Percentiles rank a stretch among this genome's conserved stretches.
phyloP scores from a whole-genome alignment of 2,329 filamentous ascomycete species.

The Corynespora cassiicola region DNA sequence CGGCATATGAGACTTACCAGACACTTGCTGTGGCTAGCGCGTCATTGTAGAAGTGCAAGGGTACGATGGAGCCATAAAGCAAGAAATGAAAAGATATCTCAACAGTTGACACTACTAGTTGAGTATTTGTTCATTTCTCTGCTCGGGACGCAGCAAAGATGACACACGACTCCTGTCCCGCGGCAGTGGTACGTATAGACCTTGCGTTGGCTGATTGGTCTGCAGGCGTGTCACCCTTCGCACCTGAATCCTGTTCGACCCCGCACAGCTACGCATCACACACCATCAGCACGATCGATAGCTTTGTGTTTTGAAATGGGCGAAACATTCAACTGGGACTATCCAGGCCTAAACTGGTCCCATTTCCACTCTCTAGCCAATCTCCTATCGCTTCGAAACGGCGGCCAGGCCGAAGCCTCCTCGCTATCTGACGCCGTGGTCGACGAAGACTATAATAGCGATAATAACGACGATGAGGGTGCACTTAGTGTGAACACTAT shows the following conservation, averaged over 20 bases:
- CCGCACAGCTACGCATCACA: slow-evolving; percentile 7
- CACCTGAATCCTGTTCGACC: slow-evolving; percentile 2
- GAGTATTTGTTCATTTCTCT: too few species aligned
- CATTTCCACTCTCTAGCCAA: slow-evolving; percentile 29
- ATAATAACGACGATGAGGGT: slow-evolving; percentile 14
- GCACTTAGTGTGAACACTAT: slow-evolving; percentile 18
- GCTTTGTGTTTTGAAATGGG: slow-evolving; percentile 13
- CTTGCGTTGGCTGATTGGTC: slow-evolving; percentile 4
- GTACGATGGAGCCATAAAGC: too few species aligned
- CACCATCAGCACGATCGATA: slow-evolving; percentile 5
- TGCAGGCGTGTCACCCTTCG: slow-evolving; percentile 3
- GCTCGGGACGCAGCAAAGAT: too few species aligned
- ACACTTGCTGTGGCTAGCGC: too few species aligned
- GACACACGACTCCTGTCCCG: too few species aligned
- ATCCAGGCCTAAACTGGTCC: slow-evolving; percentile 21
- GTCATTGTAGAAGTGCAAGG: too few species aligned
- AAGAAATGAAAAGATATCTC: too few species aligned
- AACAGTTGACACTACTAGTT: too few species aligned
- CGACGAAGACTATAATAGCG: slow-evolving; percentile 16
- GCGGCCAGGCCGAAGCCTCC: slow-evolving; percentile 25
- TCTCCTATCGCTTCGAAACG: slow-evolving; percentile 31
- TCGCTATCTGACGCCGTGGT: slow-evolving; percentile 19
- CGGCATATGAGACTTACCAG: too few species aligned
- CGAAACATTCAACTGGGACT: slow-evolving; percentile 23
- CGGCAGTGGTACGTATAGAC: slow-evolving; percentile 5